Evolutionary conservation across 148 eudicot species (phyloP), one percentile per base, ranked within the genome.

Genomic region (Vaccinium myrtillus): DNA sequence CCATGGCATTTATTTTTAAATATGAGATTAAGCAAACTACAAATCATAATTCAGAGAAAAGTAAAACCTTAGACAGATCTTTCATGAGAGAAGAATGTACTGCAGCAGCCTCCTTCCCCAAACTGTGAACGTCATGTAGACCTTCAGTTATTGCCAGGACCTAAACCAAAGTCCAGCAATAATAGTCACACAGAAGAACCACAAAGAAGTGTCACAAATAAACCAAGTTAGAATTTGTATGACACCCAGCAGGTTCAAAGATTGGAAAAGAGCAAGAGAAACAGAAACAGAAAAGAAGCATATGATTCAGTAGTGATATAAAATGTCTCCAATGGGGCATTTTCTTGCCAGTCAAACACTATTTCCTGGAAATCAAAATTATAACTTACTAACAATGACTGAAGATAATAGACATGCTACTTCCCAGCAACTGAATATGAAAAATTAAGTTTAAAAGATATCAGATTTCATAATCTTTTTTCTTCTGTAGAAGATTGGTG

Each of bases 31-130:
- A 19, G 53, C n/a, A 53, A 21, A 69, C 36, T 18, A 61, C 11
- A 65, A 79, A 74, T 82, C 14, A 65, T 70, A 19, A 65, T 55
- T 54, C 46, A 49, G 39, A 85, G 77, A 84, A 80, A 65, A 82
- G 77, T 2, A 84, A 74, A 79, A 97, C 99, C 99, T 97, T 95
- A 23, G 96, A 90, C 81, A 97, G 94, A 79, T 90, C 89, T 86
- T 87, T 89, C 96, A 95, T 91, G 82, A 97, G 94, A 88, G 94
- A 90, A 87, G 61, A 75, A 90, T 97, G 99, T 89, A 94, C 91
- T 14, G 92, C 90, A 80, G 93, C 91, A 87, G 99, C 99, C 85
- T 97, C 99, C 87, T 95, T 97, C 83, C 98, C 98, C 94, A 95
- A 88, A 86, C 91, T 94, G 88, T 95, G 95, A 87, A 97, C 93